Percentiles rank a stretch among this genome's conserved stretches.
phyloP scores from a whole-genome alignment of 352 stramenopile genomes.

The Globisporangium echinulatum region DNA sequence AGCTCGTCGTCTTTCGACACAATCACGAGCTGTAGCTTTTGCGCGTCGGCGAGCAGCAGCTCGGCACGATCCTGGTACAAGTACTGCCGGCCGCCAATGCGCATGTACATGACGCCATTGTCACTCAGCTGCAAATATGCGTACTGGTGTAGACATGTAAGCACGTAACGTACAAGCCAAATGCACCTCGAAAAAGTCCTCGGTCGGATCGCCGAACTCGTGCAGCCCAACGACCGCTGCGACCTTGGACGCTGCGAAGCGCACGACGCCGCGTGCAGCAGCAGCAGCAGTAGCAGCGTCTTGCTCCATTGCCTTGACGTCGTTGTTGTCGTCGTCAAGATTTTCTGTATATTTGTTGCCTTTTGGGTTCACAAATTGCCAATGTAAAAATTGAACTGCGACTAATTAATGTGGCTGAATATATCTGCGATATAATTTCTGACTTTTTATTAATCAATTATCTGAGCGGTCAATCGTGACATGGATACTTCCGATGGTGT shows the following conservation, averaged over 20 bases:
- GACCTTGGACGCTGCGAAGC: constrained; percentile 67
- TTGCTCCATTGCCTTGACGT: too few relatives aligned
- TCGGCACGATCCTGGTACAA: constrained; percentile 65
- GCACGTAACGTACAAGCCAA: neutral
- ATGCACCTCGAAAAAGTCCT: constrained; percentile 37
- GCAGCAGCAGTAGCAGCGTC: neutral
- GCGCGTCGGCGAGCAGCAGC: constrained; percentile 40
- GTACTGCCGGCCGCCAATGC: constrained; percentile 16
- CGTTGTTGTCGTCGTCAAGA: neutral
- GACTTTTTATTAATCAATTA: too few relatives aligned
- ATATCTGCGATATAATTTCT: too few relatives aligned
- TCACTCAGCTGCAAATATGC: too few relatives aligned
- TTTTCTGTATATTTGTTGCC: neutral
- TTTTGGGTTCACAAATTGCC: neutral
- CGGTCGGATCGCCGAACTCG: constrained; percentile 52
- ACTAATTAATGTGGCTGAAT: too few relatives aligned
- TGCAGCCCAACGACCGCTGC: constrained; percentile 63
- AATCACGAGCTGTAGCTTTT: constrained; percentile 32
- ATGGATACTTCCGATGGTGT: neutral
- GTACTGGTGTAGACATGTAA: too few relatives aligned
- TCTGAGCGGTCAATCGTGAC: too few relatives aligned
- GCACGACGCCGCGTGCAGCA: constrained; percentile 21
- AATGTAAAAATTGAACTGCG: neutral
- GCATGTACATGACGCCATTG: too few relatives aligned
- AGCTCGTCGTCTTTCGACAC: constrained; percentile 59